phyloP scores from a whole-genome alignment of 768 basidiomycete genomes.

The Lentinula lateritia region DNA sequence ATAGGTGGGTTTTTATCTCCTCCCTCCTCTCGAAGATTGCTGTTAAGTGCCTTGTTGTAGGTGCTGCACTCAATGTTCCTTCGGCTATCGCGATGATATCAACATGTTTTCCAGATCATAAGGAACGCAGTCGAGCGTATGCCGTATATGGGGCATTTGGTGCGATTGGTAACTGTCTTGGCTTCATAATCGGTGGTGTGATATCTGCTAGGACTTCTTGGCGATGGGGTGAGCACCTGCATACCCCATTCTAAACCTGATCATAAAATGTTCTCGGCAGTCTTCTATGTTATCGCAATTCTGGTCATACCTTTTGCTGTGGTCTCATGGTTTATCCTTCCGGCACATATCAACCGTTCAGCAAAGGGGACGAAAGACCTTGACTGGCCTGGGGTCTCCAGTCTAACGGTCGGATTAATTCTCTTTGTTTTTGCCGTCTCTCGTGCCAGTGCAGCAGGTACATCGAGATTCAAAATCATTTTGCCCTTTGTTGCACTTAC shows the following conservation, averaged over 20 bases:
- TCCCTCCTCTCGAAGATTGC: too few relatives aligned
- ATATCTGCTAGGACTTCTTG: slow-evolving; percentile 32
- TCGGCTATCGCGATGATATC: slow-evolving; percentile 7
- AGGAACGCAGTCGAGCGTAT: slow-evolving; percentile 38
- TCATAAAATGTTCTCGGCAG: background rate
- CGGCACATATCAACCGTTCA: background rate
- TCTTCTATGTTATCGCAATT: slow-evolving; percentile 40
- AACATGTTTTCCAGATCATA: slow-evolving; percentile 12
- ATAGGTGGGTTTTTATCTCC: background rate
- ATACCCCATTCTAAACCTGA: background rate
- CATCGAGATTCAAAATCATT: background rate
- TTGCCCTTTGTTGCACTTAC: background rate
- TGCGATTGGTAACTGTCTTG: slow-evolving; percentile 36
- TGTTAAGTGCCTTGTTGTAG: slow-evolving; percentile 12
- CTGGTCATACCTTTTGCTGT: slow-evolving; percentile 17
- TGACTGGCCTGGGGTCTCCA: slow-evolving; percentile 12
- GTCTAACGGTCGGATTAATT: slow-evolving; percentile 16
- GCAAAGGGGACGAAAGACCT: slow-evolving; percentile 4
- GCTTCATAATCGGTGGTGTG: slow-evolving; percentile 35
- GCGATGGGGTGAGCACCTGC: slow-evolving; percentile 26
- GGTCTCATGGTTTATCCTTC: slow-evolving; percentile 11
- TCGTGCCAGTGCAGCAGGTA: slow-evolving; percentile 10
- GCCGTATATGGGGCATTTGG: slow-evolving; percentile 39
- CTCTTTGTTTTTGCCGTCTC: slow-evolving; percentile 33
- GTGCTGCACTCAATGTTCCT: slow-evolving; percentile 9